Conservation (phyloP, 352 stramenopile genomes). For the Globisporangium parvum region DNA sequence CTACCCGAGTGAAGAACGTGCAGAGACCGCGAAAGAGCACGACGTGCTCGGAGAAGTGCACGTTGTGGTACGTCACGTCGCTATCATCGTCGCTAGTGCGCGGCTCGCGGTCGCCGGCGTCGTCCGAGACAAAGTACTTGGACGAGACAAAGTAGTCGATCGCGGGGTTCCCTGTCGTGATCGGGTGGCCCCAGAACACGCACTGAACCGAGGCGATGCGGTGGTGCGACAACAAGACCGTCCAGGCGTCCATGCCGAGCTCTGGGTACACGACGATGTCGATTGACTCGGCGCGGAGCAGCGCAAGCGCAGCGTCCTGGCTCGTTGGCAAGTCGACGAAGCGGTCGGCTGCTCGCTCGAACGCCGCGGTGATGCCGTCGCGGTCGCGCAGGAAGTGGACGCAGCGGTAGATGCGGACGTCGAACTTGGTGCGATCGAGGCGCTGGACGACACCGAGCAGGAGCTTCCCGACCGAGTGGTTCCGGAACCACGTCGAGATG, state of each 20-base stretch:
- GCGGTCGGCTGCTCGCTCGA: constrained; percentile 33
- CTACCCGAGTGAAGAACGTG: constrained; percentile 40
- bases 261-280: constrained; percentile 82
- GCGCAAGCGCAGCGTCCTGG: constrained; percentile 26
- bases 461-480: constrained; percentile 62
- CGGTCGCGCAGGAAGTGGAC: constrained; percentile 39
- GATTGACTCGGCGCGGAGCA: constrained; percentile 41
- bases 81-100: too few relatives aligned
- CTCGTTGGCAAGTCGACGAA: constrained; percentile 36
- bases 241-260: constrained; percentile 77
- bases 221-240: constrained; percentile 60
- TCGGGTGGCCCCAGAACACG: constrained; percentile 85
- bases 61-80: constrained; percentile 19
- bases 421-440: constrained; percentile 43
- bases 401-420: constrained; percentile 45
- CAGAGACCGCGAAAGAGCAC: constrained; percentile 62
- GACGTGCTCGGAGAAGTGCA: constrained; percentile 58
- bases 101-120: constrained; percentile 10
- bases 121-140: constrained; percentile 37
- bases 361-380: constrained; percentile 41
- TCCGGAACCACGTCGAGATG: constrained; percentile 60
- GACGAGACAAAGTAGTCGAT: constrained; percentile 87
- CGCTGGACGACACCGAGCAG: constrained; percentile 44
- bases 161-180: constrained; percentile 56
- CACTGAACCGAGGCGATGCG: constrained; percentile 69